phyloP scores from a whole-genome alignment of 2,329 filamentous ascomycete genomes.

The Achaetomium macrosporum region DNA sequence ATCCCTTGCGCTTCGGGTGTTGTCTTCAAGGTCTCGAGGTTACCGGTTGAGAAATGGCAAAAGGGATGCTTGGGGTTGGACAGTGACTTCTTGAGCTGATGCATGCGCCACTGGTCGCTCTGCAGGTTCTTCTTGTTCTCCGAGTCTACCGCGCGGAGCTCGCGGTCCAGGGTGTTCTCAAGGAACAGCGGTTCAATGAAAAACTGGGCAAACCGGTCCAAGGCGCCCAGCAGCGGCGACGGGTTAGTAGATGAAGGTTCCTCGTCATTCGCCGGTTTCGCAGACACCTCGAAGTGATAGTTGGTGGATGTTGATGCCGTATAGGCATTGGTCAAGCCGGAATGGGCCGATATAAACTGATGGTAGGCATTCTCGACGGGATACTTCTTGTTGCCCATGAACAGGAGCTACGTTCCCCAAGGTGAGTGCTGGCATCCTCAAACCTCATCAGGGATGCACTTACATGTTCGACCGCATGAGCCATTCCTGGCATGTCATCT shows the following conservation, averaged over 20 bases:
- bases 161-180: conserved; percentile 75
- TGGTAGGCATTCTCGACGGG: conserved; percentile 94
- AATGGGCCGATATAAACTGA: conserved; percentile 83
- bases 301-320: conserved; percentile 92
- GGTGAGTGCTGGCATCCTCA: conserved; percentile 5
- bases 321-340: conserved; percentile 90
- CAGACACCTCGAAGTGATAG: conserved; percentile 94
- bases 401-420: conserved; percentile 55
- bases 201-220: conserved; percentile 91
- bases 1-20: conserved; percentile 72
- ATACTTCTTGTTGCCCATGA: conserved; percentile 99
- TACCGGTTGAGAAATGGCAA: conserved; percentile 88
- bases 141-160: conserved; percentile 83
- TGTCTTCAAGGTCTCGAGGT: conserved; percentile 78
- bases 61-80: conserved; percentile 84
- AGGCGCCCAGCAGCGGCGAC: conserved; percentile 65
- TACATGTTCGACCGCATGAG: conserved; percentile 90
- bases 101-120: conserved; percentile 78
- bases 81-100: conserved; percentile 83
- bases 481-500: conserved; percentile 86
- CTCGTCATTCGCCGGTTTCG: conserved; percentile 61
- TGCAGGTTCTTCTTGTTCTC: conserved; percentile 98
- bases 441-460: conserved; percentile 15
- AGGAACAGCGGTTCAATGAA: conserved; percentile 86
- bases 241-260: conserved; percentile 50